Conservation (phyloP, 73 alveolate genomes). For the Paramecium caudatum region DNA sequence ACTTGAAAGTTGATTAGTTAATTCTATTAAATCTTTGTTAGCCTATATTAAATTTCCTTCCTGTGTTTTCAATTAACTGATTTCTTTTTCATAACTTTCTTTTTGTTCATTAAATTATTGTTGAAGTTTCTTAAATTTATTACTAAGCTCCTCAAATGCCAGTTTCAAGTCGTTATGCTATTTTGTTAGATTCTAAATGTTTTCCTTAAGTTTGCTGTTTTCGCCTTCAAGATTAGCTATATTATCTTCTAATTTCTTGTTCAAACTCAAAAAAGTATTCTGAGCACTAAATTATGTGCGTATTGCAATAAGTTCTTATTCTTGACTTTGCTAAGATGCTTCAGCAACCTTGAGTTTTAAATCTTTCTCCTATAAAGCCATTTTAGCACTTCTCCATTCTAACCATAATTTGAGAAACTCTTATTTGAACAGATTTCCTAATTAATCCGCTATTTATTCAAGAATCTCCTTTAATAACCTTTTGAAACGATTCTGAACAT, state of each 20-base stretch:
- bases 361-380: background rate
- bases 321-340: background rate
- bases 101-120: background rate
- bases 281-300: background rate
- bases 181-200: background rate
- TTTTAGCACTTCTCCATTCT: background rate
- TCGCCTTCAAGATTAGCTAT: background rate
- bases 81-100: constrained; percentile 17
- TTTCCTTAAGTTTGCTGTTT: background rate
- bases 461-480: background rate
- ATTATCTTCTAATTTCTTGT: constrained; percentile 4
- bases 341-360: background rate
- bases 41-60: background rate
- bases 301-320: constrained; percentile 4
- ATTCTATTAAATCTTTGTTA: constrained; percentile 33
- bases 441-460: background rate
- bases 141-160: constrained; percentile 2
- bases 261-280: background rate
- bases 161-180: background rate
- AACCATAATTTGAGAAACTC: constrained; percentile 40
- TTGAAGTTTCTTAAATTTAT: background rate
- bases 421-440: constrained; percentile 16
- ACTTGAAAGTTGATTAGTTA: constrained; percentile 6
- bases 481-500: background rate
- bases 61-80: background rate